Evolutionary conservation across 2,329 filamentous ascomycete species (phyloP), one percentile per base, ranked within the genome.

Genomic region (Claviceps arundinis): DNA sequence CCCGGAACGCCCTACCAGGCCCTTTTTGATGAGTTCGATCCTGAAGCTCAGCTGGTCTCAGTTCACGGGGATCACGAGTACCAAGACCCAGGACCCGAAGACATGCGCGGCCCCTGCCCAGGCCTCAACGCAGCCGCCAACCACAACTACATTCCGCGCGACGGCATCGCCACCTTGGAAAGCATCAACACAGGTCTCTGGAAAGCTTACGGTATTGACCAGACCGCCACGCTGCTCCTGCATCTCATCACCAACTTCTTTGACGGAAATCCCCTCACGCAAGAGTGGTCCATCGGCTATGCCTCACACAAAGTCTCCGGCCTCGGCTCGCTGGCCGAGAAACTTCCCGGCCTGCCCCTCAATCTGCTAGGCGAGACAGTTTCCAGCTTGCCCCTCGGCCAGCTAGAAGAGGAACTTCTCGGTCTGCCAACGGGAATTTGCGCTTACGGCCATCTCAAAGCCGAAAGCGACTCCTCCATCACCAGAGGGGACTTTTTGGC

Each of bases 111-210:
- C 5, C 42, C 47, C 8, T 67, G 65, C 34, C 64, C 65, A 1
- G 65, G 64, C 3, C 57, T 68, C 11, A 66, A 67, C 41, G 59
- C 58, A 2, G 51, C 65, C n/a, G 64, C 65, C 11, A 67, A 67
- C 52, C 64, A 67, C 34, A 62, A 63, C 17, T 68, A 65, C 47
- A 57, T 68, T 9, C 58, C 59, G 30, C 58, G 62, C 7, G 55
- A 62, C 17, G 64, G 66, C 19, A 56, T 61, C 11, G 57, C 56
- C 19, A 57, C 59, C 14, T 40, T 22, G 5, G 46, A 38, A 38
- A 48, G 26, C 30, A 24, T 48, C 41, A 54, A 55, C 41, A 54
- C 47, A 1, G 56, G 48, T 9, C 38, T 50, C 14, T 50, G 48
- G 48, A 16, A 50, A 19, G 48, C 48, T 2, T 50, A 17, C 40